These are phyloP conservation scores for Capsicum baccatum DNA, from an alignment of 257 asterid genomes.

Conservation along the genomic window DNA sequence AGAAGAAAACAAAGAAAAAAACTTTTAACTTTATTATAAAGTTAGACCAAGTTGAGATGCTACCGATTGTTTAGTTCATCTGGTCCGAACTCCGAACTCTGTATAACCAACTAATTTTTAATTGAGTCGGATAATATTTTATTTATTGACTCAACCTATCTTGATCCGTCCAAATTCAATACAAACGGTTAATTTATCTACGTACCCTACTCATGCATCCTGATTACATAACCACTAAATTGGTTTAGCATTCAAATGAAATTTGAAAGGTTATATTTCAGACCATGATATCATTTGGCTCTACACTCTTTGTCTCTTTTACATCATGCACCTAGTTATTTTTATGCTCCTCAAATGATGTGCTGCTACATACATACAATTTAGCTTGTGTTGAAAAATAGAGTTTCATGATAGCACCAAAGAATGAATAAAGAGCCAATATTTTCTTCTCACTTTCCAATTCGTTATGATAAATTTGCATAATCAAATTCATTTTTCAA, in stretches of 20 bases:
- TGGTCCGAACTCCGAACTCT: rapidly evolving
- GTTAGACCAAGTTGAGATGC: not conserved
- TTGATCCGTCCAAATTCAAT: not conserved
- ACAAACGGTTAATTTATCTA: not conserved
- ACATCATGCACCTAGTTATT: not conserved
- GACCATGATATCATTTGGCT: constrained; percentile 16
- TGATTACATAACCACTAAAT: not conserved
- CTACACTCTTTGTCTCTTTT: constrained; percentile 13
- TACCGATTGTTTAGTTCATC: not conserved
- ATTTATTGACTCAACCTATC: not conserved
- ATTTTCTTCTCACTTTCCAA: not conserved
- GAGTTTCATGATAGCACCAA: not conserved
- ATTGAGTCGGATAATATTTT: not conserved
- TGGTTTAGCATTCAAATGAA: not conserved
- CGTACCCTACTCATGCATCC: not conserved
- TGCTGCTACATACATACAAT: not conserved
- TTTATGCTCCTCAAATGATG: constrained; percentile 16
- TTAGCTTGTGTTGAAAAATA: constrained; percentile 12
- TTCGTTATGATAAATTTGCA: not conserved
- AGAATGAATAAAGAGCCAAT: not conserved
- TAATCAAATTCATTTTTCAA: not conserved
- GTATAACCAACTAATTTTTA: too few species aligned
- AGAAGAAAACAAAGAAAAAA: not conserved
- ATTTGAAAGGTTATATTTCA: not conserved
- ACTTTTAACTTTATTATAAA: not conserved